phyloP scores from a whole-genome alignment of 2,329 filamentous ascomycete genomes.

The Stemphylium lycopersici region DNA sequence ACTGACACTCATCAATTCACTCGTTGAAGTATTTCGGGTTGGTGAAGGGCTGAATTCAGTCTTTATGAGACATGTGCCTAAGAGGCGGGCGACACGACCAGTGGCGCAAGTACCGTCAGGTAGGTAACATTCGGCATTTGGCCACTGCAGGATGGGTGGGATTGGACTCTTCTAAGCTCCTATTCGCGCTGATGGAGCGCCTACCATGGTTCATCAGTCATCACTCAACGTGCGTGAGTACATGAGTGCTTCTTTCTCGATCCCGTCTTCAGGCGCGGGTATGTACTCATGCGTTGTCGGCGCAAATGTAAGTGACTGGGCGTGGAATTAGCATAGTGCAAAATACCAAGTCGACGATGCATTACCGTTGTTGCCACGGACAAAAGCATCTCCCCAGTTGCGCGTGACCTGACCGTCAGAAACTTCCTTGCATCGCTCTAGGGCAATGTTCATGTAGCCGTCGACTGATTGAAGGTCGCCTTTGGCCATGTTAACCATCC shows the following conservation, averaged over 20 bases:
- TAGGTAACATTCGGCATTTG: neutral
- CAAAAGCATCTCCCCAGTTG: slow-evolving; percentile 92
- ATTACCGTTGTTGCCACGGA: slow-evolving; percentile 91
- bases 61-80: neutral
- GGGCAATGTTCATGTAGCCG: slow-evolving; percentile 99
- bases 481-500: slow-evolving; percentile 48
- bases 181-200: neutral
- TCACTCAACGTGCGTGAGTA: neutral
- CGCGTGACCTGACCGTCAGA: slow-evolving; percentile 83
- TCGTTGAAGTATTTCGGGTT: neutral
- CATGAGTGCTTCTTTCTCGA: neutral
- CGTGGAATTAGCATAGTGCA: slow-evolving; percentile 13
- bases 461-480: slow-evolving; percentile 96
- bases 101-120: neutral
- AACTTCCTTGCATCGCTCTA: slow-evolving; percentile 93
- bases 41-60: neutral
- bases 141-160: neutral
- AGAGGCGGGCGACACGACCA: neutral
- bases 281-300: slow-evolving; percentile 32
- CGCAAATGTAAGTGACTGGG: slow-evolving; percentile 41
- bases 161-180: slow-evolving; percentile 2
- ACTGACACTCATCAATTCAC: neutral
- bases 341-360: neutral
- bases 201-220: neutral
- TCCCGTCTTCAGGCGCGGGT: neutral